phyloP scores from a whole-genome alignment of 2,329 filamentous ascomycete species.

The Beauveria rudraprayagi region DNA sequence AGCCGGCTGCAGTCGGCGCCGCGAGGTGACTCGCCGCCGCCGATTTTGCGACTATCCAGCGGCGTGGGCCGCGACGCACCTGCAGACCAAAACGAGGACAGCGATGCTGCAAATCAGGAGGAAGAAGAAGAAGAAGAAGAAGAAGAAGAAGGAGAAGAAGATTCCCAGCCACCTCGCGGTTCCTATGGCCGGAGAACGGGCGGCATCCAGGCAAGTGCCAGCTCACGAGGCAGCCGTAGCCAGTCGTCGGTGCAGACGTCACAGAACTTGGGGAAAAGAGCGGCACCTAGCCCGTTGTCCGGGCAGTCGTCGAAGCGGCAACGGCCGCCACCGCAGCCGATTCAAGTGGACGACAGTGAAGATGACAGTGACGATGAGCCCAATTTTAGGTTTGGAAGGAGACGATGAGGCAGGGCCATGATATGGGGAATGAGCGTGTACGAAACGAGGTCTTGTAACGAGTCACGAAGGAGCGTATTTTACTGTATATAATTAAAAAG shows the following conservation, averaged over 20 bases:
- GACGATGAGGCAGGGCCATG: constrained; percentile 26
- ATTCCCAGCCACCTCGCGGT: constrained; percentile 8
- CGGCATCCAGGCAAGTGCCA: background rate
- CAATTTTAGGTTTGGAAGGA: constrained; percentile 47
- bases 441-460: background rate
- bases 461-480: background rate
- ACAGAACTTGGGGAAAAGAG: constrained; percentile 26
- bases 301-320: constrained; percentile 22
- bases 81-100: constrained; percentile 15
- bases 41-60: constrained; percentile 4
- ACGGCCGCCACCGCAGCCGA: constrained; percentile 22
- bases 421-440: background rate
- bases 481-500: background rate
- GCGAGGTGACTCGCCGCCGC: constrained; percentile 1
- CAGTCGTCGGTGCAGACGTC: constrained; percentile 15
- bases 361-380: constrained; percentile 49
- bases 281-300: constrained; percentile 22
- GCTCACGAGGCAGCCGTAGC: constrained; percentile 5
- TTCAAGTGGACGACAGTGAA: constrained; percentile 31
- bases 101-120: constrained; percentile 14
- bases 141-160: constrained; percentile 8
- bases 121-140: constrained; percentile 9
- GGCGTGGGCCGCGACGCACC: background rate
- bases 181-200: background rate
- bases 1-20: background rate